Evolutionary conservation across 345 rosid genomes (phyloP), one percentile per base, ranked within the genome.

Genomic region (Trapa bicornis): DNA sequence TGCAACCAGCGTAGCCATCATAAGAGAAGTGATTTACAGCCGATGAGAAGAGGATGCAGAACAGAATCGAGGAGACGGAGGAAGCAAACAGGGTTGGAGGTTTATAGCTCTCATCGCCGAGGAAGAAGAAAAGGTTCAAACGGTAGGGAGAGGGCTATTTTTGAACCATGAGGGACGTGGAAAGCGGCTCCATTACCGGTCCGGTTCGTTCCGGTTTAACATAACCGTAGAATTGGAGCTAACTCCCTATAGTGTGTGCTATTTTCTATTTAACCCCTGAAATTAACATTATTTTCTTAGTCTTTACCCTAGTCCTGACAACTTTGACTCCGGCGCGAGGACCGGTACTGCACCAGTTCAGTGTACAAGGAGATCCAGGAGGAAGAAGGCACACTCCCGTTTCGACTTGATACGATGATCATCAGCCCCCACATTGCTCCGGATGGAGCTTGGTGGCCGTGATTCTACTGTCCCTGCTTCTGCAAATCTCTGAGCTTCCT

Each of bases 71-170:
- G 35, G 53, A 9, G 67, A 41, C 53, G 15, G 65, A 63, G 66
- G 29, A 22, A 22, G 29, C n/a, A 7, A 47, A 63, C 2, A 41
- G 66, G 65, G 75, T 11, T 73, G 69, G 29, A 83, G 70, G 17
- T 71, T 83, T 69, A 69, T 71, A 29, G 79, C 57, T 42, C 47
- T 65, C 67, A 65, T 65, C 12, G 67, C 67, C 50, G 37, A 33
- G 2, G 53, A 65, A 65, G 67, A n/a, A 6, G 66, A 63, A 37
- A 64, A 48, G 66, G 60, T 22, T 54, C 22, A 4, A n/a, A 54
- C 60, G 60, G 60, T n/a, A 29, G 66, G 66, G 29, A 11, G 11
- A 33, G 14, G 47, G 47, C 3, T 64, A 14, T 64, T 41, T 33
- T 64, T 36, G 47, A 22, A 22, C 29, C 29, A 22, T 22, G 29